A percentile compares a stretch with the other conserved stretches of the same genome.
phyloP scores from a whole-genome alignment of 768 basidiomycete genomes.

The Amanita polypyramis region DNA sequence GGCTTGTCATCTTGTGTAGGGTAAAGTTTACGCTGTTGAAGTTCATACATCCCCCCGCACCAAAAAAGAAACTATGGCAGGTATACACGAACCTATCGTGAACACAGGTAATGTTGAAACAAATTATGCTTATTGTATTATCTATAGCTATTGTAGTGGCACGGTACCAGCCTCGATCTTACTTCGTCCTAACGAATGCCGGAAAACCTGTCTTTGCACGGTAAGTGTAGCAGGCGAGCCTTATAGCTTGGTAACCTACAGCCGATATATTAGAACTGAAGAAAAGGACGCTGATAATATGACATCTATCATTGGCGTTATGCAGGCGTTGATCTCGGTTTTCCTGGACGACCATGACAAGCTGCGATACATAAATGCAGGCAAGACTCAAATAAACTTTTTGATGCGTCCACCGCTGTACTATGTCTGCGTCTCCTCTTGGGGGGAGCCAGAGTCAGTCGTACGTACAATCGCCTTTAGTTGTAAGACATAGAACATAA shows the following conservation, averaged over 20 bases:
- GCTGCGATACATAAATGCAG: constrained; percentile 74
- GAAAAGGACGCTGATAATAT: constrained; percentile 52
- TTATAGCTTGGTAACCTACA: constrained; percentile 5
- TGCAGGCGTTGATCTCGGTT: constrained; percentile 93
- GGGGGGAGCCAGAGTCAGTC: constrained; percentile 94
- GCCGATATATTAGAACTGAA: constrained; percentile 33
- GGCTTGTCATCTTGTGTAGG: constrained; percentile 5
- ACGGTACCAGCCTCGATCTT: constrained; percentile 54
- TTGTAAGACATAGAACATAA: constrained; percentile 1
- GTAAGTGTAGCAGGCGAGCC: constrained; percentile 18
- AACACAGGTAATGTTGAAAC: constrained; percentile 4
- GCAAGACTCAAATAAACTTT: constrained; percentile 77
- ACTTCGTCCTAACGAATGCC: constrained; percentile 89
- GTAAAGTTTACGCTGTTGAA: constrained; percentile 1
- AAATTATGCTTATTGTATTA: background rate
- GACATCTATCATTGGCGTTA: constrained; percentile 79
- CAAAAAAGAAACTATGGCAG: constrained; percentile 18
- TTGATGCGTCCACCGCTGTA: constrained; percentile 82
- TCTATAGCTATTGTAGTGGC: constrained; percentile 20
- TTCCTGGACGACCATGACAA: constrained; percentile 91
- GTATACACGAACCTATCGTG: background rate
- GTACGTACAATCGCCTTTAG: constrained; percentile 37
- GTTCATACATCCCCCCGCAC: constrained; percentile 5
- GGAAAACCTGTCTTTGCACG: constrained; percentile 96
- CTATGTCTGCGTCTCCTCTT: constrained; percentile 82